phyloP scores from a whole-genome alignment of 495 filamentous ascomycete genomes.

The Penicillium lagena region DNA sequence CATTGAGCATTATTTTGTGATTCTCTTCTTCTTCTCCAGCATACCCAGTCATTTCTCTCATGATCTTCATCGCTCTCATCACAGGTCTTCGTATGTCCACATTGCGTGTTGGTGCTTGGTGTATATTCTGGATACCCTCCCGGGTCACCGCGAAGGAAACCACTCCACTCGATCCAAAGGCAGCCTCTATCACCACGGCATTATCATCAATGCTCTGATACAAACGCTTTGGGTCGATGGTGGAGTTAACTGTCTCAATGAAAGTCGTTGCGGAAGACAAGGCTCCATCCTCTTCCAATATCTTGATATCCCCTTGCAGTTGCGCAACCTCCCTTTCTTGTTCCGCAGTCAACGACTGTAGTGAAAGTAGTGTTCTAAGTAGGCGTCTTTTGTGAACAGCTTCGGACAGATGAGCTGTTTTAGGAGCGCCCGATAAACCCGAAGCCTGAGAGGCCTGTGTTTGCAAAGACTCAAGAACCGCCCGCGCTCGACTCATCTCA shows the following conservation, averaged over 20 bases:
- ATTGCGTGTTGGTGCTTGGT: constrained; percentile 1
- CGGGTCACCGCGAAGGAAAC: constrained; percentile 16
- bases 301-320: constrained; percentile 9
- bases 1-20: constrained; percentile 5
- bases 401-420: constrained; percentile 8
- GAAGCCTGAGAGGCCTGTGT: constrained; percentile 3
- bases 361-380: constrained; percentile 9
- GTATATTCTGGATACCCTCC: constrained; percentile 12
- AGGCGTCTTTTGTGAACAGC: constrained; percentile 17
- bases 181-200: constrained; percentile 18
- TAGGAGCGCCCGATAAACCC: not conserved
- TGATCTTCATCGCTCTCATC: constrained; percentile 17
- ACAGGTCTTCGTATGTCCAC: constrained; percentile 10
- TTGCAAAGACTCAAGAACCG: constrained; percentile 15
- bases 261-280: constrained; percentile 15
- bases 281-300: constrained; percentile 9
- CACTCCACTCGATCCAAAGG: constrained; percentile 11
- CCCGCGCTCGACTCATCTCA: constrained; percentile 15
- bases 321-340: constrained; percentile 14
- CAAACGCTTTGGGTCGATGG: constrained; percentile 8
- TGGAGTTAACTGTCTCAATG: constrained; percentile 16
- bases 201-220: constrained; percentile 14
- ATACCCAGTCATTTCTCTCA: constrained; percentile 16
- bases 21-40: constrained; percentile 9
- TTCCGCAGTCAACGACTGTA: constrained; percentile 6